Base-by-base conservation (phyloP, 352 stramenopile species). In the Globisporangium heterothallicum region DNA sequence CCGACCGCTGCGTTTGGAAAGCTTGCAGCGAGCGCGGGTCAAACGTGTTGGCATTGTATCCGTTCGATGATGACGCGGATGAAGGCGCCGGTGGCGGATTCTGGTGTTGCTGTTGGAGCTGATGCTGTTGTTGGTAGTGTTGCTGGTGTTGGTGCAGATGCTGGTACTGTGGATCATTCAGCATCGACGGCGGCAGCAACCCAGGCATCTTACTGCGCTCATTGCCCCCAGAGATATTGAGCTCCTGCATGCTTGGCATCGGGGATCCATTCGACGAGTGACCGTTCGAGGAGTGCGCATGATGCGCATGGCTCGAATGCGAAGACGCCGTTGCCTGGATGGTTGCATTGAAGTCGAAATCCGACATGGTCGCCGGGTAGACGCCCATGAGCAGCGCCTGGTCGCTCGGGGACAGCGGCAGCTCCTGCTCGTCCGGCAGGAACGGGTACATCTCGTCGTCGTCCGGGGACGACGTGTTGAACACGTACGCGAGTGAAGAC, bases 371-470 rank as follows among this genome's bases (percentile, higher is more conserved):
- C 43, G 71, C 50, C 0, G 71, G 69, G 62, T 84, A 85, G 26
- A 79, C 70, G 50, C 76, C 67, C 64, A 84, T 61, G 57, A 87
- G 65, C 52, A 84, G 66, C 49, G 65, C 60, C 53, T 78, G 69
- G 53, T 81, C 59, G 46, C 83, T 73, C 16, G 72, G 58, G 24
- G 69, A 81, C 6, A 74, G 53, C 24, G 59, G 50, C 14, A 72
- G 59, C 14, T 63, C 62, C 40, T 56, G 27, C 10, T 69, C 59
- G 22, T 68, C 64, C 2, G 62, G 61, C 29, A 84, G 56, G 40
- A 87, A 72, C 53, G 75, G 70, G 53, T 85, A 87, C 49, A 87
- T 66, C 48, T 84, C 76, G 46, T 84, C 73, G 21, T 80, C 68
- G 22, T 62, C 45, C 10, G 72, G 42, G 32, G 50, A 25, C 12